A percentile compares a stretch with the other conserved stretches of the same genome.
phyloP scores from a whole-genome alignment of 2,329 filamentous ascomycete species.

The Aspergillus costaricaensis region DNA sequence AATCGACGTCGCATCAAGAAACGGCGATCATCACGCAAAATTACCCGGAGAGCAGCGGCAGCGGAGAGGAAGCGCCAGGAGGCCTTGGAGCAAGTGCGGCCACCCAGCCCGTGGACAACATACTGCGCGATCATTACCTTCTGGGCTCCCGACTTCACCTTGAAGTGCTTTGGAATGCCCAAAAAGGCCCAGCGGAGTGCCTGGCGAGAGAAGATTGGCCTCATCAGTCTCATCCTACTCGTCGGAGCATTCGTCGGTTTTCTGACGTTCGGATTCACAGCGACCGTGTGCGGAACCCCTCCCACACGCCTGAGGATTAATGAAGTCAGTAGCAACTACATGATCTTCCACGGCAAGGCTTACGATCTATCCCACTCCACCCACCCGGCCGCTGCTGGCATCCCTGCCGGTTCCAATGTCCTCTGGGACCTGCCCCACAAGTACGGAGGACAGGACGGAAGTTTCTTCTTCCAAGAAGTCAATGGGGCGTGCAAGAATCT shows the following conservation, averaged over 20 bases:
- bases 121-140: conserved; percentile 95
- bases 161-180: conserved; percentile 82
- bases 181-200: conserved; percentile 85
- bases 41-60: conserved; percentile 57
- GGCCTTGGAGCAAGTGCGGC: conserved; percentile 65
- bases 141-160: conserved; percentile 83
- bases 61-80: conserved; percentile 63
- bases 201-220: conserved; percentile 96
- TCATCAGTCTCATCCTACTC: conserved; percentile 87
- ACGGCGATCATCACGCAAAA: conserved; percentile 66
- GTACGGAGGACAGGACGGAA: conserved; percentile 86
- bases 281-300: conserved; percentile 76
- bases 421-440: conserved; percentile 82
- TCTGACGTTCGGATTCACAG: conserved; percentile 93
- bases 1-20: conserved; percentile 46
- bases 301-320: conserved; percentile 77
- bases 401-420: conserved; percentile 74
- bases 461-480: conserved; percentile 97
- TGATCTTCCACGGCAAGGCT: conserved; percentile 94
- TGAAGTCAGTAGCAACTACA: conserved; percentile 75
- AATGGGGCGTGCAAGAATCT: conserved; percentile 94
- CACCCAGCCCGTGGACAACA: conserved; percentile 89
- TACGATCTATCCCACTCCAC: conserved; percentile 77
- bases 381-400: conserved; percentile 79
- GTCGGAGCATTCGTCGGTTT: conserved; percentile 92